Percentiles rank a stretch among this genome's conserved stretches.
Evolutionary conservation across 78 protist species (phyloP).

Genomic region (Isochrysis galbana): DNA sequence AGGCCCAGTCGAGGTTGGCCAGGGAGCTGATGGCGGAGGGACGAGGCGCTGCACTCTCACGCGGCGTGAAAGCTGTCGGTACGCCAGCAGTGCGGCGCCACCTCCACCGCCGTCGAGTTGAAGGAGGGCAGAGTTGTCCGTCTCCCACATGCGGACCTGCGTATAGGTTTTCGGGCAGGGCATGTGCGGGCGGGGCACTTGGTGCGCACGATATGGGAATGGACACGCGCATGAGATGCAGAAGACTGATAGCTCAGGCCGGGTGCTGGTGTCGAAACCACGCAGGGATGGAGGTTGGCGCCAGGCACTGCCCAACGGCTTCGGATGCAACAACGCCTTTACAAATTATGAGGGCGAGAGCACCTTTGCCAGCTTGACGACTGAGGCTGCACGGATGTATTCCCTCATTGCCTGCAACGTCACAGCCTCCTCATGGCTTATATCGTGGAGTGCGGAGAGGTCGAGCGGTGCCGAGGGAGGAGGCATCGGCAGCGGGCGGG

Average conservation of each 20-base stretch:
- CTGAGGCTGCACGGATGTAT: neutral
- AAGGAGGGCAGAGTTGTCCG: neutral
- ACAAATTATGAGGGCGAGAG: too few species aligned
- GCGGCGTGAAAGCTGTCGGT: neutral
- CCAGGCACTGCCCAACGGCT: too few species aligned
- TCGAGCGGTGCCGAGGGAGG: neutral
- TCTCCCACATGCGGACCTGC: conserved; percentile 10
- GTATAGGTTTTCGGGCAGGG: too few species aligned
- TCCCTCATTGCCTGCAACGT: neutral
- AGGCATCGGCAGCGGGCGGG: neutral
- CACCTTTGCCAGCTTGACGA: neutral
- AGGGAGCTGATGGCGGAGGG: neutral
- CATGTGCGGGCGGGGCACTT: too few species aligned
- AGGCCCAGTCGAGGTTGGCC: neutral
- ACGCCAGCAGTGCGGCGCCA: neutral
- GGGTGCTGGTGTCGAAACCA: too few species aligned
- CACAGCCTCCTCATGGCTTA: neutral
- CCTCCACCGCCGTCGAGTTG: neutral
- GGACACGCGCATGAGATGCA: too few species aligned
- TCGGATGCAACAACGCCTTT: too few species aligned
- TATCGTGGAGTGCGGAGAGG: neutral
- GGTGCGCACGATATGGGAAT: too few species aligned
- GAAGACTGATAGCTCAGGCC: too few species aligned
- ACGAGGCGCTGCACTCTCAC: neutral
- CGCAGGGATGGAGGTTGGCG: too few species aligned